Evolutionary conservation across 1,284 basidiomycete species (phyloP).

Genomic region (Ceratobasidium theobromae): DNA sequence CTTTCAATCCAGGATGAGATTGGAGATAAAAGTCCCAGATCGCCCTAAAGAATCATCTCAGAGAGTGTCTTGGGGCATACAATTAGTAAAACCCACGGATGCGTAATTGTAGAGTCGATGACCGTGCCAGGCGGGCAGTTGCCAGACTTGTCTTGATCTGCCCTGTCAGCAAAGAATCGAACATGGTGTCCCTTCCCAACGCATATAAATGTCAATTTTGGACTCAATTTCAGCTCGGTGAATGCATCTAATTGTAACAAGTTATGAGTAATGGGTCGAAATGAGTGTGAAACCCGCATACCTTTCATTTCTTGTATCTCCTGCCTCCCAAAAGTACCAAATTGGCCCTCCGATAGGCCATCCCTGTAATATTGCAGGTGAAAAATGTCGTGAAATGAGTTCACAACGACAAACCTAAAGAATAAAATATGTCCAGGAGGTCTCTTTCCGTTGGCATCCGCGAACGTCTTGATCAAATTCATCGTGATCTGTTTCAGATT

Average conservation of each 20-base stretch:
- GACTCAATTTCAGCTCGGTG: slow-evolving; percentile 10
- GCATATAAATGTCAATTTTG: slow-evolving; percentile 33
- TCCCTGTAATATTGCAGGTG: slow-evolving; percentile 44
- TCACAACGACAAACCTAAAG: slow-evolving; percentile 11
- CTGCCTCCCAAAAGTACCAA: slow-evolving; percentile 32
- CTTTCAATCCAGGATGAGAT: slow-evolving; percentile 59
- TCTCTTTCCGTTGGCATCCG: background rate
- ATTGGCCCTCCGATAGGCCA: slow-evolving; percentile 70
- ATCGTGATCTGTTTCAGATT: slow-evolving; percentile 10
- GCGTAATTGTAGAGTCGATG: slow-evolving; percentile 50
- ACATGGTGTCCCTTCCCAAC: slow-evolving; percentile 50
- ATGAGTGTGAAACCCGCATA: background rate
- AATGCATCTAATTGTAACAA: slow-evolving; percentile 24
- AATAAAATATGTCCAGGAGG: slow-evolving; percentile 29
- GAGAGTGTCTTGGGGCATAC: background rate
- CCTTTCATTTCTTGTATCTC: slow-evolving; percentile 34
- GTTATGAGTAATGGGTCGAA: background rate
- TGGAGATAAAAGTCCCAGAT: slow-evolving; percentile 76
- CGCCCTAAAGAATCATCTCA: slow-evolving; percentile 46
- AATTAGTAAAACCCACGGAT: background rate
- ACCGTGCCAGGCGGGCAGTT: slow-evolving; percentile 77
- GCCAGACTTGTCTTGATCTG: slow-evolving; percentile 62
- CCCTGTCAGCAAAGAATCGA: slow-evolving; percentile 55
- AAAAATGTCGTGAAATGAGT: background rate
- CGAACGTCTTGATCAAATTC: background rate